A percentile compares a stretch with the other conserved stretches of the same genome.
Conservation (phyloP, 2,329 filamentous ascomycete species). For the Aspergillus alliaceus region DNA sequence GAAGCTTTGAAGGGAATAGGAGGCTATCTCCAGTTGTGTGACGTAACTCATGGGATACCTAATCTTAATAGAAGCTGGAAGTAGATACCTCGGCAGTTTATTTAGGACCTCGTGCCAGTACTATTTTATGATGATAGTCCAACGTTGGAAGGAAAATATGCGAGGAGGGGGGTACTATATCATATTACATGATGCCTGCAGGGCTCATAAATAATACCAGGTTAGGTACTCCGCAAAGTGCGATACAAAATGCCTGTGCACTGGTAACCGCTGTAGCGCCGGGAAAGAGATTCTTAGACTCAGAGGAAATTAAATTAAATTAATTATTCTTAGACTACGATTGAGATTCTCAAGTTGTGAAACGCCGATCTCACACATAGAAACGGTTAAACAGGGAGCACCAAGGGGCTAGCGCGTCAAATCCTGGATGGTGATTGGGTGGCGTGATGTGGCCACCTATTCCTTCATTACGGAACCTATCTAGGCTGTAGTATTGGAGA, state of each 20-base stretch:
- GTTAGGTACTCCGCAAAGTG: no score
- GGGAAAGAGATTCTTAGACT: not conserved
- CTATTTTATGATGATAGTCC: not conserved
- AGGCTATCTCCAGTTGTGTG: no score
- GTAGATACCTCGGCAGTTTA: not conserved
- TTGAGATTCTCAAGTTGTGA: conserved; percentile 2
- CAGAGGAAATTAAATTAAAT: not conserved
- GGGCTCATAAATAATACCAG: no score
- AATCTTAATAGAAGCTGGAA: not conserved
- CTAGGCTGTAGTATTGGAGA: no score
- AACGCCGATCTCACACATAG: conserved; percentile 10
- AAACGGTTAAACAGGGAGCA: conserved; percentile 5
- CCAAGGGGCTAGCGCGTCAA: not conserved
- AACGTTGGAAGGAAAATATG: not conserved
- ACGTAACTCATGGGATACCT: no score
- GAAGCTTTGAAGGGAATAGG: not conserved
- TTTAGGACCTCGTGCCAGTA: not conserved
- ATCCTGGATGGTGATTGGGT: not conserved
- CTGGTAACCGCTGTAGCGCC: not conserved
- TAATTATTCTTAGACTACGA: not conserved
- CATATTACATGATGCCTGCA: no score
- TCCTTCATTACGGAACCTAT: not conserved
- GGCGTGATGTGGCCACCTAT: not conserved
- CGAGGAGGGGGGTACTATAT: no score
- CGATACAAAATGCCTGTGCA: not conserved